These are phyloP conservation scores for Rosa multiflora DNA, from an alignment of 306 rosid species.

Conservation along the genomic window DNA sequence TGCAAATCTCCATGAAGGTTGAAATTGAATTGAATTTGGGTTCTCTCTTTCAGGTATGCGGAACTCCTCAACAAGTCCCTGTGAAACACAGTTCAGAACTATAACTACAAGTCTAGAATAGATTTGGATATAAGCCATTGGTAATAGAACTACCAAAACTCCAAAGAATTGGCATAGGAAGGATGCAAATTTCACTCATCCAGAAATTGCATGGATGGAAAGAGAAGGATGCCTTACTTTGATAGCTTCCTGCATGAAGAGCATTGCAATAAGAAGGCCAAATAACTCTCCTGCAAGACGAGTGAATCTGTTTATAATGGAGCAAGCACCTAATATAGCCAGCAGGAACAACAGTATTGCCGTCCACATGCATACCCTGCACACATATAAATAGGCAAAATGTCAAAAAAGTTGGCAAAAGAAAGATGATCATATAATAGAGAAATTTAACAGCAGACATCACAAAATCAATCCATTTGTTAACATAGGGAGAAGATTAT, in stretches of 20 bases:
- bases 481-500: slow-evolving; percentile 18
- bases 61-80: slow-evolving; percentile 74
- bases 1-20: slow-evolving; percentile 80
- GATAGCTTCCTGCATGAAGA: slow-evolving; percentile 83
- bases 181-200: slow-evolving; percentile 13
- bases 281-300: slow-evolving; percentile 80
- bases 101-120: not conserved
- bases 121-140: not conserved
- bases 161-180: not conserved
- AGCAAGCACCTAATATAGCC: slow-evolving; percentile 79
- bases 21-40: slow-evolving; percentile 51
- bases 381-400: slow-evolving; percentile 18
- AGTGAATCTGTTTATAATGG: slow-evolving; percentile 79
- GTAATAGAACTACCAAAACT: not conserved
- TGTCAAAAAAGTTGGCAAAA: not conserved
- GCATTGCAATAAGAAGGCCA: slow-evolving; percentile 83
- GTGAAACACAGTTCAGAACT: slow-evolving; percentile 23
- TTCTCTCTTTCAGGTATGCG: slow-evolving; percentile 56
- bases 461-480: slow-evolving; percentile 11
- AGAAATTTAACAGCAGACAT: slow-evolving; percentile 5
- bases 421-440: not conserved
- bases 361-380: slow-evolving; percentile 85
- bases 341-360: slow-evolving; percentile 63
- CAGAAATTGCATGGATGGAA: slow-evolving; percentile 6
- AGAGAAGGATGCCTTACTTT: slow-evolving; percentile 43